These are phyloP conservation scores for Plasmodium malariae DNA, from an alignment of 169 alveolate species.

Conservation along the genomic window DNA sequence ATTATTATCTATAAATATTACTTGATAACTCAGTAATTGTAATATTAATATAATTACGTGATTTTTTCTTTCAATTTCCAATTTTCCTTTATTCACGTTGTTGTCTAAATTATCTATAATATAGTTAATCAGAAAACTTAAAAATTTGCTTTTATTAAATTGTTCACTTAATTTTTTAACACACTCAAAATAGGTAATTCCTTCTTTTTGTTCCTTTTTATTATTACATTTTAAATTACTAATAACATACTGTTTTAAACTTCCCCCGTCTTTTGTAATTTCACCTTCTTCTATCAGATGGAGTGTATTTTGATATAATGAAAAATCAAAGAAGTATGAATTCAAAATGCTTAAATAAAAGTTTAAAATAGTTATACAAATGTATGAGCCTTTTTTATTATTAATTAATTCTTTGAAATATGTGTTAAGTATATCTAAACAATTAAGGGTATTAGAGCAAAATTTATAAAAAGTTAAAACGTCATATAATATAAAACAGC, in stretches of 20 bases:
- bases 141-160: conserved; percentile 47
- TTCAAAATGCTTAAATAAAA: conserved; percentile 42
- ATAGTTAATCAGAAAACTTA: conserved; percentile 35
- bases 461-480: conserved; percentile 35
- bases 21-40: conserved; percentile 55
- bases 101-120: conserved; percentile 44
- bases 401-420: conserved; percentile 25
- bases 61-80: conserved; percentile 39
- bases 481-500: conserved; percentile 58
- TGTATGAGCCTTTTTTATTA: conserved; percentile 33
- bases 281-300: not conserved
- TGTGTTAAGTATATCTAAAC: conserved; percentile 33
- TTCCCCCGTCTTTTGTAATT: not conserved
- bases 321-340: conserved; percentile 64
- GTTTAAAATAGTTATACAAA: conserved; percentile 38
- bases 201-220: not conserved
- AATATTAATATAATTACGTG: conserved; percentile 41
- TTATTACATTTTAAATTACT: conserved; percentile 3
- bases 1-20: conserved; percentile 46
- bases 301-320: conserved; percentile 39
- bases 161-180: conserved; percentile 40
- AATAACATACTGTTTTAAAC: not conserved
- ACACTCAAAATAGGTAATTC: conserved; percentile 33
- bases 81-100: conserved; percentile 29
- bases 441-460: conserved; percentile 44